These are phyloP conservation scores for maize (Zea mays) DNA, from an alignment of 176 grass and related monocot species.

Conservation along the genomic window DNA sequence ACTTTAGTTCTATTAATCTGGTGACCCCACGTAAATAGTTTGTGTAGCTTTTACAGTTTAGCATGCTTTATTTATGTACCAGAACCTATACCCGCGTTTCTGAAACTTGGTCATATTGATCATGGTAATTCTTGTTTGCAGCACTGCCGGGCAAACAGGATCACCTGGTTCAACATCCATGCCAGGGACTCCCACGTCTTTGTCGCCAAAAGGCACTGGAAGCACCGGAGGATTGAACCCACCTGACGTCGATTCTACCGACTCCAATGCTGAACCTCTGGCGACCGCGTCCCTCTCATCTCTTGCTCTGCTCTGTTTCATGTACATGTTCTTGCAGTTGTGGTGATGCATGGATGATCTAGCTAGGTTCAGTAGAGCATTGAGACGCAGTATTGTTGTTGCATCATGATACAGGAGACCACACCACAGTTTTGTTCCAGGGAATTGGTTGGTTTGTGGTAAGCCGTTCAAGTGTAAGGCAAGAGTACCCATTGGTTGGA, in stretches of 20 bases:
- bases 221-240: not conserved
- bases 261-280: not conserved
- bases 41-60: not conserved
- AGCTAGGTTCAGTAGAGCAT: slow-evolving; percentile 30
- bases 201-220: slow-evolving; percentile 23
- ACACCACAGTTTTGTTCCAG: slow-evolving; percentile 41
- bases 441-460: slow-evolving; percentile 23
- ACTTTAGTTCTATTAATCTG: not conserved
- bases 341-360: slow-evolving; percentile 25
- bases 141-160: slow-evolving; percentile 34
- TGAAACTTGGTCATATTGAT: not conserved
- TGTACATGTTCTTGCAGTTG: slow-evolving; percentile 33
- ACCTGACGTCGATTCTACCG: slow-evolving; percentile 29
- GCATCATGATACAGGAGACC: slow-evolving; percentile 19
- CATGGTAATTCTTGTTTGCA: slow-evolving; percentile 22
- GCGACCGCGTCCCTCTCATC: not conserved
- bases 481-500: slow-evolving; percentile 30
- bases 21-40: not conserved
- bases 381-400: slow-evolving; percentile 11
- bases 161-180: slow-evolving; percentile 24
- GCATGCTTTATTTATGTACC: not conserved
- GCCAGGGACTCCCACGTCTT: not conserved
- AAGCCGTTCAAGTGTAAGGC: slow-evolving; percentile 39
- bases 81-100: not conserved
- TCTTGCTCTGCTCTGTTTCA: slow-evolving; percentile 30